These are phyloP conservation scores for Vigna mungo DNA, from an alignment of 306 rosid species.

Conservation along the genomic window DNA sequence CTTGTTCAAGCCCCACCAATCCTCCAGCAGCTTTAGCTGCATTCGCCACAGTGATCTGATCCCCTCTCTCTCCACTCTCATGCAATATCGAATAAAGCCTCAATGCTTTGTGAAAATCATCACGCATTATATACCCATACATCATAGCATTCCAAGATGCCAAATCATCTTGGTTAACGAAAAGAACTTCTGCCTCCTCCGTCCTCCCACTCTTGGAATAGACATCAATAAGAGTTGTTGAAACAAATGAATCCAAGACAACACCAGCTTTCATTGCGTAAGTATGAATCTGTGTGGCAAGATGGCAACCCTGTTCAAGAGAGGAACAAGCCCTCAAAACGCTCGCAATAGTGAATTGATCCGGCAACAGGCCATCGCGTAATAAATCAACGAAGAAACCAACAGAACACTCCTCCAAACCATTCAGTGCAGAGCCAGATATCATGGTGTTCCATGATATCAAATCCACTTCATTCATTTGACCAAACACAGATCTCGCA, in stretches of 20 bases:
- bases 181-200: constrained; percentile 69
- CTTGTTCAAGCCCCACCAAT: constrained; percentile 63
- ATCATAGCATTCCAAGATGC: constrained; percentile 91
- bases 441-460: constrained; percentile 87
- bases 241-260: constrained; percentile 65
- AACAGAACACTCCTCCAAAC: constrained; percentile 62
- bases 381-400: constrained; percentile 57
- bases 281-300: constrained; percentile 67
- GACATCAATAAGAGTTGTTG: constrained; percentile 74
- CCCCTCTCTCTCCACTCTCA: constrained; percentile 55
- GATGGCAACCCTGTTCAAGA: constrained; percentile 53
- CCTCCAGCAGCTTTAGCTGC: constrained; percentile 76
- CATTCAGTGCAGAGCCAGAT: constrained; percentile 62
- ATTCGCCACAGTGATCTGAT: constrained; percentile 69
- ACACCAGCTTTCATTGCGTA: constrained; percentile 62
- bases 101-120: constrained; percentile 59
- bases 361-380: constrained; percentile 59
- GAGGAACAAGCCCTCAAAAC: constrained; percentile 76
- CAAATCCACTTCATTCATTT: constrained; percentile 67
- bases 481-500: constrained; percentile 58
- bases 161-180: constrained; percentile 62
- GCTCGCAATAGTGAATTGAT: constrained; percentile 77
- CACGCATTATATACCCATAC: constrained; percentile 64
- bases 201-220: constrained; percentile 73
- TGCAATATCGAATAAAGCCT: constrained; percentile 61